These are phyloP conservation scores for Juncus effusus DNA, from an alignment of 176 grass and related monocot species.

Conservation along the genomic window DNA sequence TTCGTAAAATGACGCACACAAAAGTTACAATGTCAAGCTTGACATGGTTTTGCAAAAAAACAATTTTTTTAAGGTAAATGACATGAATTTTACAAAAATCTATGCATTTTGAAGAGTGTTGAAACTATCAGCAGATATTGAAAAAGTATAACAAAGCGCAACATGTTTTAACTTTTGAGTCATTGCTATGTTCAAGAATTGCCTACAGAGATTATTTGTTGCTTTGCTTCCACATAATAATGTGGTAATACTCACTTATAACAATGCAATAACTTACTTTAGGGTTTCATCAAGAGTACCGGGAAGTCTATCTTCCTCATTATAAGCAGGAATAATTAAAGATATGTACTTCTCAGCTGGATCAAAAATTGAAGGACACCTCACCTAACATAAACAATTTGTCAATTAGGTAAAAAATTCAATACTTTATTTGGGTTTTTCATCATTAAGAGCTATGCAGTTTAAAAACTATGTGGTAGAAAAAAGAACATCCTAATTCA, in stretches of 20 bases:
- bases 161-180: not conserved
- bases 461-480: too few relatives aligned
- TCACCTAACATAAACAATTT: conserved; percentile 46
- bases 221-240: not conserved
- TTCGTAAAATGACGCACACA: not conserved
- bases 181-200: not conserved
- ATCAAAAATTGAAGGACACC: conserved; percentile 74
- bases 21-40: not conserved
- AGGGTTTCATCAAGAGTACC: conserved; percentile 65
- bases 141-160: not conserved
- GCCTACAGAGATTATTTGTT: not conserved
- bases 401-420: not conserved
- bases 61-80: too few relatives aligned
- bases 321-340: conserved; percentile 78
- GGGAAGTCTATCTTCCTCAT: conserved; percentile 73
- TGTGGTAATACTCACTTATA: not conserved
- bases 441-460: too few relatives aligned
- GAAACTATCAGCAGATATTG: too few relatives aligned
- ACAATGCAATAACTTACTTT: conserved; percentile 40
- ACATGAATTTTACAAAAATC: too few relatives aligned
- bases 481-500: too few relatives aligned
- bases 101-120: too few relatives aligned
- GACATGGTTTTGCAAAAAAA: too few relatives aligned
- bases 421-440: too few relatives aligned
- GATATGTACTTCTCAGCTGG: conserved; percentile 84